Evolutionary conservation across 2,329 filamentous ascomycete species (phyloP).

Genomic region (Hypoxylon sp.): DNA sequence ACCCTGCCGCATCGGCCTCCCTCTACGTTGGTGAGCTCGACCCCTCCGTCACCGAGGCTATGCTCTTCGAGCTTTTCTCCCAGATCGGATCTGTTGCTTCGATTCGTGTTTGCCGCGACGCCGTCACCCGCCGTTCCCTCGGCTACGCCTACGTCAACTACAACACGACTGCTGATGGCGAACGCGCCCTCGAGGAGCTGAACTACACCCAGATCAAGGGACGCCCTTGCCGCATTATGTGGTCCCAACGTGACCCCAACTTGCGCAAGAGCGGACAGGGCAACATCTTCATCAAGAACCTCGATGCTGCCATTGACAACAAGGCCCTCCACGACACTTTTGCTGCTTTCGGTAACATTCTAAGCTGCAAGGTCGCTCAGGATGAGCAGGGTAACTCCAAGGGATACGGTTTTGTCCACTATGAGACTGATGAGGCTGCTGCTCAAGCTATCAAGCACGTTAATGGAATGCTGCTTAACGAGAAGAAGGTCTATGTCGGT

Average conservation of each 20-base stretch:
- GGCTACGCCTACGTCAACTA: slow-evolving; percentile 99
- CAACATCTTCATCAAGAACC: slow-evolving; percentile 99
- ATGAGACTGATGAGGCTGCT: slow-evolving; percentile 98
- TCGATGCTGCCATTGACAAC: slow-evolving; percentile 98
- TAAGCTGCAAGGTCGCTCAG: slow-evolving; percentile 99
- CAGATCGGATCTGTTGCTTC: slow-evolving; percentile 99
- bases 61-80: slow-evolving; percentile 99
- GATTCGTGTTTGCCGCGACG: slow-evolving; percentile 99
- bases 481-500: slow-evolving; percentile 99
- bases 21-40: slow-evolving; percentile 99
- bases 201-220: slow-evolving; percentile 99
- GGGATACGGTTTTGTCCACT: slow-evolving; percentile 99
- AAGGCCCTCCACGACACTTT: slow-evolving; percentile 99
- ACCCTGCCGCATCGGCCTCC: slow-evolving; percentile 93
- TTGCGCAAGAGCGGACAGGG: slow-evolving; percentile 99
- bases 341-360: slow-evolving; percentile 97
- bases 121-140: slow-evolving; percentile 97
- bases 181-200: slow-evolving; percentile 98
- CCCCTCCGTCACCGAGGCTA: slow-evolving; percentile 96
- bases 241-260: slow-evolving; percentile 99
- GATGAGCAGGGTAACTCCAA: slow-evolving; percentile 97
- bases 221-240: slow-evolving; percentile 99
- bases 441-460: slow-evolving; percentile 99
- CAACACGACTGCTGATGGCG: slow-evolving; percentile 95
- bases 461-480: slow-evolving; percentile 99